Evolutionary conservation across 805 yeast genomes (phyloP).

Genomic region (Yamadazyma endophytica): DNA sequence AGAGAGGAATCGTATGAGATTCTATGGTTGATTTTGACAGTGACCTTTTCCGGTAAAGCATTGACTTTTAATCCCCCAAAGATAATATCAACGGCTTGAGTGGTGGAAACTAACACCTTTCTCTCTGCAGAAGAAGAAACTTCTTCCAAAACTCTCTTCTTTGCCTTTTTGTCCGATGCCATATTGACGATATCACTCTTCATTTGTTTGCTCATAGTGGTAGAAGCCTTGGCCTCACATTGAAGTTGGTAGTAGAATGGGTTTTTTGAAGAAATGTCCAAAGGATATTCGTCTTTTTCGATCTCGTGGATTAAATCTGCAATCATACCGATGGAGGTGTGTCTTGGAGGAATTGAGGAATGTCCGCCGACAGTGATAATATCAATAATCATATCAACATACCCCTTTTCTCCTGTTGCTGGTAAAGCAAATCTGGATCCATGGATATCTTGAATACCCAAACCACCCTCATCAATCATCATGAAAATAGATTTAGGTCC

Average conservation of each 20-base stretch:
- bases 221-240: constrained; percentile 48
- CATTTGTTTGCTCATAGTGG: constrained; percentile 14
- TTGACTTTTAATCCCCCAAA: constrained; percentile 39
- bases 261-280: constrained; percentile 45
- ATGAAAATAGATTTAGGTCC: constrained; percentile 60
- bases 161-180: constrained; percentile 16
- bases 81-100: constrained; percentile 35
- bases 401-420: constrained; percentile 47
- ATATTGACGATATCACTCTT: constrained; percentile 4
- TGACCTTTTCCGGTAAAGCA: constrained; percentile 36
- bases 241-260: constrained; percentile 58
- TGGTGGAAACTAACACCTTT: constrained; percentile 29
- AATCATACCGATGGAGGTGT: constrained; percentile 72
- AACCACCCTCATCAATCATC: constrained; percentile 65
- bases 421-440: constrained; percentile 53
- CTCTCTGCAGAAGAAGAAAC: constrained; percentile 17
- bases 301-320: constrained; percentile 54
- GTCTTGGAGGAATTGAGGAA: constrained; percentile 73
- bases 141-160: constrained; percentile 21
- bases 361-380: constrained; percentile 73
- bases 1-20: constrained; percentile 28
- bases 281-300: constrained; percentile 53
- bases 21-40: constrained; percentile 31
- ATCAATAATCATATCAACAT: constrained; percentile 44
- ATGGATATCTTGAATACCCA: constrained; percentile 46